Conservation (phyloP, 768 basidiomycete species). For the Pisolithus sp. region DNA sequence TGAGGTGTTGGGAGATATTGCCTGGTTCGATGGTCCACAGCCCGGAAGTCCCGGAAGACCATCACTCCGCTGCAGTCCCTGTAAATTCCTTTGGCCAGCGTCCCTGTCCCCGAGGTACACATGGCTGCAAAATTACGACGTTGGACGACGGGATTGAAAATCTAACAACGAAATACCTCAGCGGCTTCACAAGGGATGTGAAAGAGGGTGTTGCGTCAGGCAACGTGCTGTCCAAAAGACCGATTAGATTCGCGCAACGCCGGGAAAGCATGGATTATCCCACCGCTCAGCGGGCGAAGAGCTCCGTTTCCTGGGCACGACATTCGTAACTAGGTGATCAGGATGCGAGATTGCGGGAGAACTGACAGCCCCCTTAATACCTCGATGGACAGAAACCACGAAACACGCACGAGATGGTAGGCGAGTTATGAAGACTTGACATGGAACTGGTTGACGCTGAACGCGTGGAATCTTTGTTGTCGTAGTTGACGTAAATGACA, state of each 20-base stretch:
- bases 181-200: conserved; percentile 18
- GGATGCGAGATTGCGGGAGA: conserved; percentile 23
- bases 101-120: conserved; percentile 17
- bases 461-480: conserved; percentile 27
- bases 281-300: conserved; percentile 26
- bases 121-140: conserved; percentile 12
- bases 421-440: conserved; percentile 24
- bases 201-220: conserved; percentile 12
- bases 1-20: conserved; percentile 12
- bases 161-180: conserved; percentile 17
- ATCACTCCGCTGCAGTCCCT: conserved; percentile 10
- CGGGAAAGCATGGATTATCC: conserved; percentile 7
- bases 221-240: conserved; percentile 7
- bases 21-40: conserved; percentile 5
- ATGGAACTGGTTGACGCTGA: conserved; percentile 26
- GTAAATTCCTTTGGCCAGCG: conserved; percentile 5
- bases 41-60: conserved; percentile 3
- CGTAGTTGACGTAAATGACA: conserved; percentile 33
- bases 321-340: conserved; percentile 24
- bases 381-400: conserved; percentile 7
- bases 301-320: conserved; percentile 27
- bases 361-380: conserved; percentile 15
- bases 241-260: conserved; percentile 9
- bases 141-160: conserved; percentile 6
- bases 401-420: conserved; percentile 25